A percentile compares a stretch with the other conserved stretches of the same genome.
phyloP scores from a whole-genome alignment of 2,329 filamentous ascomycete species.

The Phaeophleospora eucalypticola region DNA sequence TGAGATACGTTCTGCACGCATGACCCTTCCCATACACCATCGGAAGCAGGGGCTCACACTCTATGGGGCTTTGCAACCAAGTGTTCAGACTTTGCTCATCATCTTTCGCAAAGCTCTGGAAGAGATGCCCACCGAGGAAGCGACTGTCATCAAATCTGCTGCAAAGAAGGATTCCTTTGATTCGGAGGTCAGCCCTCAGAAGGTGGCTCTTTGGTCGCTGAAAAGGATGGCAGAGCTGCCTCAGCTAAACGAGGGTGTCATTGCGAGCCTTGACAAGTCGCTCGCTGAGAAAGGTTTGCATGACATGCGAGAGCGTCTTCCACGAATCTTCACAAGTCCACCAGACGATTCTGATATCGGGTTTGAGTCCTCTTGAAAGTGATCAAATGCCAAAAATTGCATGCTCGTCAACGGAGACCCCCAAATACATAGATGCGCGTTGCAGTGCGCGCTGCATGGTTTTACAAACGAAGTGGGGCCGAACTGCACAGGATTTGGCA shows the following conservation, averaged over 20 bases:
- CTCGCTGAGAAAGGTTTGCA: constrained; percentile 14
- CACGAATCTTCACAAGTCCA: no score
- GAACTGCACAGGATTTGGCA: no score
- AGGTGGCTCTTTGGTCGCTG: constrained; percentile 20
- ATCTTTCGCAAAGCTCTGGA: constrained; percentile 22
- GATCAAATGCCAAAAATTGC: no score
- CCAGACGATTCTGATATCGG: no score
- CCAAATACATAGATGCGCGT: no score
- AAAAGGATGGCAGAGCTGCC: constrained; percentile 16
- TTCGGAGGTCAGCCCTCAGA: constrained; percentile 10
- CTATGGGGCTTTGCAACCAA: constrained; percentile 23
- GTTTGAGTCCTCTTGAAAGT: no score
- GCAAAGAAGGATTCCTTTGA: no score
- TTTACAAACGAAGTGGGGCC: no score
- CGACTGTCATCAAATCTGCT: neutral
- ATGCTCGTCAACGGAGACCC: no score
- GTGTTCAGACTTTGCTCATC: constrained; percentile 22
- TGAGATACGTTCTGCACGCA: no score
- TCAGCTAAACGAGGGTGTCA: constrained; percentile 8
- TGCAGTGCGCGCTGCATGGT: no score
- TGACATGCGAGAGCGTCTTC: constrained; percentile 12
- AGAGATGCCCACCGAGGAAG: constrained; percentile 8
- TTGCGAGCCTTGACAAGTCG: constrained; percentile 10
- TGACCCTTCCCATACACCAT: no score
- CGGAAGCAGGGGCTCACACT: constrained; percentile 13